Evolutionary conservation across 1,139 yeast species (phyloP), one percentile per base, ranked within the genome.

Genomic region (Suhomyces choctaworum): DNA sequence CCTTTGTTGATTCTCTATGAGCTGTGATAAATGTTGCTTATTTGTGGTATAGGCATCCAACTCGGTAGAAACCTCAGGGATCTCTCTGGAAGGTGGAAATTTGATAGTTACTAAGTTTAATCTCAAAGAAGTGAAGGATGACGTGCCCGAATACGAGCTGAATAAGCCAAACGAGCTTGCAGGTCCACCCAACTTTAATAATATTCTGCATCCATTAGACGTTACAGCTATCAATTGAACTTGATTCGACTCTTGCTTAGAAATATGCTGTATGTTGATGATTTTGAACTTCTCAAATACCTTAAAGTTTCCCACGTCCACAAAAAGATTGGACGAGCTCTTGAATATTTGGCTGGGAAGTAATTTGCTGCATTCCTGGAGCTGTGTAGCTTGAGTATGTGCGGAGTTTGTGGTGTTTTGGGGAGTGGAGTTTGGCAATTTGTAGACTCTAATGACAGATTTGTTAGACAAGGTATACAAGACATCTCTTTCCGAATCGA

Each of bases 141-240:
- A 34, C 8, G 43, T 20, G 12, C 39, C 31, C 5, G 41, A 32
- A 21, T 50, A 41, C 8, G 20, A 17, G 8, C 20, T 17, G 16
- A 58, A 58, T 1, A 67, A 56, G 1, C 64, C 52, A 36, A 64
- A 60, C 1, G 64, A 44, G 6, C 64, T 41, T 6, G 58, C 41
- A 12, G 38, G 28, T 12, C 59, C 48, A 0, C 76, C 75, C 34
- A 70, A 53, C 41, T 81, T 82, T 44, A 84, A 67, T 44, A 80
- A 82, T 22, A 92, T 67, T 47, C 98, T 77, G 45, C 85, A 84
- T 12, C 98, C 98, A 40, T 81, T 82, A 32, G 80, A 72, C 1
- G 97, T 88, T n/a, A 87, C 72, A 0, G 96, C 97, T 30, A 90
- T 80, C 39, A 92, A 65, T 51, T 81, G 90, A 17, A 88, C 69